Percentiles rank a stretch among this genome's conserved stretches.
phyloP scores from a whole-genome alignment of 2,329 filamentous ascomycete genomes.

The Fusarium bactridioides region DNA sequence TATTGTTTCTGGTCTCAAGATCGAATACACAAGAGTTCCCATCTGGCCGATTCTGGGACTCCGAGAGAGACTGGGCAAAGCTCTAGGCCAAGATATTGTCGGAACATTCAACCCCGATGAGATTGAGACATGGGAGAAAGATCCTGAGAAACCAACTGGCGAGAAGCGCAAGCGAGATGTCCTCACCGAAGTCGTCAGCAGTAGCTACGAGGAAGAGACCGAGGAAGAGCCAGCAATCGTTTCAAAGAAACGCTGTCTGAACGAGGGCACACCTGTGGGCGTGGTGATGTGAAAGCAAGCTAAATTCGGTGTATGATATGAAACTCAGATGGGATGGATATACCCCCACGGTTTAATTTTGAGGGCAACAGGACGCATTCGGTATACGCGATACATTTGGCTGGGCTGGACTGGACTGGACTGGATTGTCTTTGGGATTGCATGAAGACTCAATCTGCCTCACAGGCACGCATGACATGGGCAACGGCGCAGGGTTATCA shows the following conservation, averaged over 20 bases:
- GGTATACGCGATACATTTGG: constrained; percentile 17
- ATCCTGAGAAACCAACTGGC: constrained; percentile 45
- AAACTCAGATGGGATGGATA: neutral
- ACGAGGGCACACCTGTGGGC: constrained; percentile 42
- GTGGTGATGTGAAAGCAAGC: constrained; percentile 41
- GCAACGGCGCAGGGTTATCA: constrained; percentile 23
- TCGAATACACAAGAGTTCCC: constrained; percentile 58
- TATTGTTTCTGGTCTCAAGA: constrained; percentile 49
- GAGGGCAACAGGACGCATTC: constrained; percentile 16
- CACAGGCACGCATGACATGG: constrained; percentile 26
- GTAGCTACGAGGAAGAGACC: constrained; percentile 51
- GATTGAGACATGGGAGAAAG: constrained; percentile 57
- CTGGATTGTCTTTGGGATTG: constrained; percentile 10
- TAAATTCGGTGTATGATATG: constrained; percentile 1
- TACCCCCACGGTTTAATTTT: constrained; percentile 19
- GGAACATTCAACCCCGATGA: constrained; percentile 50
- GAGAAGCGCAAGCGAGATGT: constrained; percentile 48
- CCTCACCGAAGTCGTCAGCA: constrained; percentile 50
- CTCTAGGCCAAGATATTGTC: constrained; percentile 60
- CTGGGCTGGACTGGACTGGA: neutral
- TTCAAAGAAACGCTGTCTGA: constrained; percentile 48
- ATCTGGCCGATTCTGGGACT: constrained; percentile 65
- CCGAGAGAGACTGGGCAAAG: constrained; percentile 62
- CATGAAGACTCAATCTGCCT: constrained; percentile 34
- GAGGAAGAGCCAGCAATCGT: constrained; percentile 44